Percentiles rank a stretch among this genome's conserved stretches.
phyloP scores from a whole-genome alignment of 2,329 filamentous ascomycete genomes.

The Fusarium pseudograminearum region DNA sequence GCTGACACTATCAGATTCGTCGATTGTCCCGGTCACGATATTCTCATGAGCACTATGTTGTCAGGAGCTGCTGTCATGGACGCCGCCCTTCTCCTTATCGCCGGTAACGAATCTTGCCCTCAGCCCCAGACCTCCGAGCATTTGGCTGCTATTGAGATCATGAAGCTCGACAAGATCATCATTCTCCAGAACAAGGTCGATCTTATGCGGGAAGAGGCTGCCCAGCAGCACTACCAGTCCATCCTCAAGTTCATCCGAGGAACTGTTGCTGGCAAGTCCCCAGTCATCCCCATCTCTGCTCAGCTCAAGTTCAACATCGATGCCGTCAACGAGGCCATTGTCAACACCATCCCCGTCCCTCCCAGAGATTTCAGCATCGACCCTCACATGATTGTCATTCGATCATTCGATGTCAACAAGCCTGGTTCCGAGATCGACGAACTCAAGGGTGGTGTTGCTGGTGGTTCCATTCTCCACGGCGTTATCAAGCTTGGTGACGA shows the following conservation, averaged over 20 bases:
- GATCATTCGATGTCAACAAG: conserved; percentile 99
- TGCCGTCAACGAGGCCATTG: conserved; percentile 94
- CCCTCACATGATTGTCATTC: conserved; percentile 99
- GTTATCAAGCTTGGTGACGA: conserved; percentile 97
- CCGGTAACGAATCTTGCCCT: conserved; percentile 97
- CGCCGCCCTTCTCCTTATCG: conserved; percentile 93
- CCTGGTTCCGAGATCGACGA: conserved; percentile 98
- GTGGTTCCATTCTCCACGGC: conserved; percentile 95
- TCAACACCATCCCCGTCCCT: conserved; percentile 94
- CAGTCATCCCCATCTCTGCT: conserved; percentile 95
- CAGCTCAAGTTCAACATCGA: conserved; percentile 99
- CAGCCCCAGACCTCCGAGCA: conserved; percentile 99
- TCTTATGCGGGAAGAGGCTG: conserved; percentile 95
- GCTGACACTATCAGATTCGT: conserved; percentile 75
- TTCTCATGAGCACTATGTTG: conserved; percentile 99
- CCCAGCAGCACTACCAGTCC: conserved; percentile 93
- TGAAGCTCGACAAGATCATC: conserved; percentile 99
- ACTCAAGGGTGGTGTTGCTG: conserved; percentile 97
- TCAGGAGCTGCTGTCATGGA: conserved; percentile 99
- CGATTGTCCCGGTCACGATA: conserved; percentile 99
- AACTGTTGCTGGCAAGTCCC: conserved; percentile 93
- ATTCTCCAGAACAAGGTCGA: conserved; percentile 99
- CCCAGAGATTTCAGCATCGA: conserved; percentile 89
- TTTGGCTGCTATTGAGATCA: conserved; percentile 98
- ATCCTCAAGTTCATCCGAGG: conserved; percentile 99